These are phyloP conservation scores for Cladosporium colombiae DNA, from an alignment of 2,329 filamentous ascomycete genomes.

Conservation along the genomic window DNA sequence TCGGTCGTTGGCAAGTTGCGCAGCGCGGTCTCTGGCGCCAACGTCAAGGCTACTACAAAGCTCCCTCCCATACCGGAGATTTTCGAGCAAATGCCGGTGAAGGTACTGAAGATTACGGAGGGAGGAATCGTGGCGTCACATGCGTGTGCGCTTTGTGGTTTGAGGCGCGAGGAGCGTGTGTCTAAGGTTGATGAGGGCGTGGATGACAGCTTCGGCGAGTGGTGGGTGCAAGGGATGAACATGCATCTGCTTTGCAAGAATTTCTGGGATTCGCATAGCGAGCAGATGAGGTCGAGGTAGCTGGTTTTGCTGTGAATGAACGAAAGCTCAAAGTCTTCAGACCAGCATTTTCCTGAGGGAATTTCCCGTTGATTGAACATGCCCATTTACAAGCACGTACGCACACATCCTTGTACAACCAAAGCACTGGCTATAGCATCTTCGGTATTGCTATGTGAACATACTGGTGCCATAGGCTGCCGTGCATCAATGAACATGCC, in stretches of 20 bases:
- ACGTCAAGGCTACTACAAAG: slow-evolving; percentile 28
- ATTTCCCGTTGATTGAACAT: background rate
- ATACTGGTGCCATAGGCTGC: background rate
- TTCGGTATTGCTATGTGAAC: too few relatives aligned
- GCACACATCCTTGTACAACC: background rate
- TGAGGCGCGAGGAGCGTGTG: slow-evolving; percentile 84
- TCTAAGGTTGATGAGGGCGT: slow-evolving; percentile 72
- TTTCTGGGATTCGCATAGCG: slow-evolving; percentile 82
- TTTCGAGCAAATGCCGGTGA: slow-evolving; percentile 66
- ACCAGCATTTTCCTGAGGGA: background rate
- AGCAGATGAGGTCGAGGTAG: slow-evolving; percentile 66
- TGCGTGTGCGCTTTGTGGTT: slow-evolving; percentile 79
- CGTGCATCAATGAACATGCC: background rate
- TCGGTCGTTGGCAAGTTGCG: slow-evolving; percentile 73
- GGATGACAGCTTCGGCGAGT: slow-evolving; percentile 92
- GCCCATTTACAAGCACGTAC: background rate
- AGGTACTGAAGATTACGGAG: slow-evolving; percentile 60
- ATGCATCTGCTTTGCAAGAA: slow-evolving; percentile 65
- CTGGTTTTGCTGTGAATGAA: background rate
- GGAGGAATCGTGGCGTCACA: slow-evolving; percentile 73
- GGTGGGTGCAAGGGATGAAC: slow-evolving; percentile 75
- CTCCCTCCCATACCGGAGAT: slow-evolving; percentile 65
- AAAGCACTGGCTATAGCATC: background rate
- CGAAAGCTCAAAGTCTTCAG: background rate
- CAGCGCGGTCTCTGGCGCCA: slow-evolving; percentile 66